These are phyloP conservation scores for Nitzschia sp. DNA, from an alignment of 108 stramenopile genomes.

Conservation along the genomic window DNA sequence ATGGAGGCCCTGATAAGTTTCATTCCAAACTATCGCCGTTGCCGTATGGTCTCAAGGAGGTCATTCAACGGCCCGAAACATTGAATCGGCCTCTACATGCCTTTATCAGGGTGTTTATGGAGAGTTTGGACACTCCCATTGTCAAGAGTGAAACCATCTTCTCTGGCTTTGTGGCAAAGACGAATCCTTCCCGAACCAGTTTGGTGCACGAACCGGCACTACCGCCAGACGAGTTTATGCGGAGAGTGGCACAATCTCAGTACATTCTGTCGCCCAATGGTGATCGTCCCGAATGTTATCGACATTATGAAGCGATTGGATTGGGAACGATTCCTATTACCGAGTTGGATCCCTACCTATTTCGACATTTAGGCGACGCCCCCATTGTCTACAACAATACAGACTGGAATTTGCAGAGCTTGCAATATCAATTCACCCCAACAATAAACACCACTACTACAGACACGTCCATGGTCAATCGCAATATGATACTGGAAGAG, in stretches of 20 bases:
- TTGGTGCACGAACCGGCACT: not conserved
- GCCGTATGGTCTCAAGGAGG: constrained; percentile 17
- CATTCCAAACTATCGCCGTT: constrained; percentile 21
- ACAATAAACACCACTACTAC: not conserved
- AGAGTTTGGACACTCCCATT: not conserved
- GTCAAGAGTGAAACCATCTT: not conserved
- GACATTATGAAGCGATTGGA: constrained; percentile 45
- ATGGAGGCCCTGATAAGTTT: not conserved
- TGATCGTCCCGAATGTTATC: constrained; percentile 41
- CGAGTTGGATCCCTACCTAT: constrained; percentile 28
- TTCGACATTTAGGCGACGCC: constrained; percentile 11
- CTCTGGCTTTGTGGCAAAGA: not conserved
- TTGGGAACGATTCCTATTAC: constrained; percentile 41
- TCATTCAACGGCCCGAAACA: not conserved
- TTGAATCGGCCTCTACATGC: not conserved
- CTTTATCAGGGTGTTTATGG: not conserved
- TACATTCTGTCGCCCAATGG: constrained; percentile 41
- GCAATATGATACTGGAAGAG: constrained; percentile 34
- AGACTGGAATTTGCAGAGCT: not conserved
- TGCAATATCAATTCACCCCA: not conserved
- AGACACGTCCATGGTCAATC: constrained; percentile 18
- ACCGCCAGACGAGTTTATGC: constrained; percentile 8
- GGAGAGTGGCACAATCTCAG: constrained; percentile 8
- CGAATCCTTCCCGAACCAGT: not conserved
- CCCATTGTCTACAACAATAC: not conserved